A percentile compares a stretch with the other conserved stretches of the same genome.
Conservation (phyloP, 2,329 filamentous ascomycete species). For the Orbilia oligospora region DNA sequence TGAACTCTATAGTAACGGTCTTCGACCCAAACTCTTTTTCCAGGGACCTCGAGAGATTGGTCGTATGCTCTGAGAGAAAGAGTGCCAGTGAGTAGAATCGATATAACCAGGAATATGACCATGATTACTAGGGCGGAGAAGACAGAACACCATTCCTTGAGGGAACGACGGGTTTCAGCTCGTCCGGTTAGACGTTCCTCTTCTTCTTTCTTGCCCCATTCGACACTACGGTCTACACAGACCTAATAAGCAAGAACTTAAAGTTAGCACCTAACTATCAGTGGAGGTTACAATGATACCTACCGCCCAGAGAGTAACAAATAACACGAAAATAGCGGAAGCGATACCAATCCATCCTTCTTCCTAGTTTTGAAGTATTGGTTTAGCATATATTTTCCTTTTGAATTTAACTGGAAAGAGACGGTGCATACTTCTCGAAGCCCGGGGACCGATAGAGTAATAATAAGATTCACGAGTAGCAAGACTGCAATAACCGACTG, state of each 20-base stretch:
- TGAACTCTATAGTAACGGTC: constrained; percentile 88
- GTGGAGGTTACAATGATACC: not conserved
- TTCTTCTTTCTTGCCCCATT: constrained; percentile 92
- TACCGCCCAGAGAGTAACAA: constrained; percentile 77
- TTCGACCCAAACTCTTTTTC: constrained; percentile 84
- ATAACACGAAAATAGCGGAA: constrained; percentile 84
- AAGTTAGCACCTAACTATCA: not conserved
- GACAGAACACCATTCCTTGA: constrained; percentile 87
- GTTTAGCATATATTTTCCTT: constrained; percentile 2
- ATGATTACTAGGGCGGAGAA: constrained; percentile 81
- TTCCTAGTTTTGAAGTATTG: constrained; percentile 29
- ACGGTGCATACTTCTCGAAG: constrained; percentile 72
- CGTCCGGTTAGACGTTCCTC: constrained; percentile 93
- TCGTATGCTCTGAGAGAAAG: constrained; percentile 86
- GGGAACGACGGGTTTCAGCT: constrained; percentile 83
- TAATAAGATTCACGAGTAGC: constrained; percentile 80
- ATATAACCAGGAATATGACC: constrained; percentile 76
- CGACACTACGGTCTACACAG: constrained; percentile 82
- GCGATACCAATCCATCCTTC: constrained; percentile 83
- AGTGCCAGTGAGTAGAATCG: constrained; percentile 79
- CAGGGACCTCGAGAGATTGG: constrained; percentile 79
- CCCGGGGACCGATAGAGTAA: constrained; percentile 81
- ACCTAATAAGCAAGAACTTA: constrained; percentile 66
- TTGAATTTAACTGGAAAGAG: not conserved
- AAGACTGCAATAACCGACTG: constrained; percentile 78